Percentiles rank a stretch among this genome's conserved stretches.
These are phyloP conservation scores for Styphnolobium japonicum DNA, from an alignment of 306 rosid species.

Conservation along the genomic window DNA sequence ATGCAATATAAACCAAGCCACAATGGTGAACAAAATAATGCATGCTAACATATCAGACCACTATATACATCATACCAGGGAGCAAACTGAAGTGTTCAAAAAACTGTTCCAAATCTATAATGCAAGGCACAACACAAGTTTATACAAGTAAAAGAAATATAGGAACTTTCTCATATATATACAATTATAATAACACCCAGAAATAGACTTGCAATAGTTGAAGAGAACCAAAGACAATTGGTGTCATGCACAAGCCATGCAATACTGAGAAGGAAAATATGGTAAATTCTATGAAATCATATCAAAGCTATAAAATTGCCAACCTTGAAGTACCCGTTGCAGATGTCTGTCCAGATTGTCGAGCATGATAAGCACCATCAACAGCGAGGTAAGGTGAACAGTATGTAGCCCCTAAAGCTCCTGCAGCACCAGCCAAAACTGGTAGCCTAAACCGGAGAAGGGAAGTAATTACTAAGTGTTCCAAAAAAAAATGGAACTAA, in stretches of 20 bases:
- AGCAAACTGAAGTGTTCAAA: not conserved
- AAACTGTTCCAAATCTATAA: not conserved
- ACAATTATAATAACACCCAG: not conserved
- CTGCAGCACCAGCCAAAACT: slow-evolving; percentile 92
- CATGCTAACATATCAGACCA: not conserved
- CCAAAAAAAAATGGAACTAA: not conserved
- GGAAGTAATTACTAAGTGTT: not conserved
- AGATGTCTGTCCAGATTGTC: slow-evolving; percentile 77
- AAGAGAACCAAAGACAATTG: not conserved
- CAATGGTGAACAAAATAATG: not conserved
- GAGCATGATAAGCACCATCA: slow-evolving; percentile 75
- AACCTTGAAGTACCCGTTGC: slow-evolving; percentile 55
- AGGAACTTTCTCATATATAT: not conserved
- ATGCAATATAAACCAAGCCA: not conserved
- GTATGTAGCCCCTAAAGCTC: slow-evolving; percentile 80
- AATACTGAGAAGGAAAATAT: not conserved
- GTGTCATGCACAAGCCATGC: not conserved
- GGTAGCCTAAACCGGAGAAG: slow-evolving; percentile 68
- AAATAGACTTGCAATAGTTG: not conserved
- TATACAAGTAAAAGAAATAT: not conserved
- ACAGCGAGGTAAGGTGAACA: slow-evolving; percentile 83
- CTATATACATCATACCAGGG: not conserved
- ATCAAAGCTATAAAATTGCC: not conserved
- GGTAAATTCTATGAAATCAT: not conserved
- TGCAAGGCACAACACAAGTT: not conserved